These are phyloP conservation scores for Aphanomyces euteiches DNA, from an alignment of 352 stramenopile species.

Conservation along the genomic window DNA sequence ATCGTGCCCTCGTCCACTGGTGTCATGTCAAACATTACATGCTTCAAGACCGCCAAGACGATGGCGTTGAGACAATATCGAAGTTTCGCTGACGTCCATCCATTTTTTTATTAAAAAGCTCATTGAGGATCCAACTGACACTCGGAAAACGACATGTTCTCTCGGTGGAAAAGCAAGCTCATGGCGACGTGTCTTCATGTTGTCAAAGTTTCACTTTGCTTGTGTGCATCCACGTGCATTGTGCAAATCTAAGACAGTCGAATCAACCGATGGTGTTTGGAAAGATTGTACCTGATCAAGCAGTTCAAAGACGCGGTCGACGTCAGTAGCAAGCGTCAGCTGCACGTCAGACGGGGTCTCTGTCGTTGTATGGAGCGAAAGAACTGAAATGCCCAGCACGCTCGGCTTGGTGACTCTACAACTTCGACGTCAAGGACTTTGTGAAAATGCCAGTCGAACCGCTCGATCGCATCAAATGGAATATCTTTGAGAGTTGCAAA, in stretches of 20 bases:
- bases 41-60: too few species aligned
- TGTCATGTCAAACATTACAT: too few species aligned
- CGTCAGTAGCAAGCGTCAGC: constrained; percentile 8
- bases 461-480: constrained; percentile 4
- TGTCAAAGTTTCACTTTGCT: neutral
- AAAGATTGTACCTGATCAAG: constrained; percentile 9
- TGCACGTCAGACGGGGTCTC: neutral
- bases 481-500: constrained; percentile 22
- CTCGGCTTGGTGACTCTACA: constrained; percentile 8
- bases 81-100: too few species aligned
- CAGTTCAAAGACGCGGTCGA: constrained; percentile 19
- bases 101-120: too few species aligned
- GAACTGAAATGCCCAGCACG: constrained; percentile 14
- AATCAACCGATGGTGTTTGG: neutral
- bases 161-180: too few species aligned
- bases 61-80: too few species aligned
- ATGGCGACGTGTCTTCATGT: too few species aligned
- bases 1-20: too few species aligned
- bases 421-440: neutral
- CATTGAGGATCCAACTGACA: too few species aligned
- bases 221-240: neutral
- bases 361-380: constrained; percentile 2
- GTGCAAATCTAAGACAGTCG: neutral
- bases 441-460: neutral
- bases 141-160: too few species aligned